A percentile compares a stretch with the other conserved stretches of the same genome.
phyloP scores from a whole-genome alignment of 1,284 basidiomycete species.

The Mycosarcoma mackinlayi region DNA sequence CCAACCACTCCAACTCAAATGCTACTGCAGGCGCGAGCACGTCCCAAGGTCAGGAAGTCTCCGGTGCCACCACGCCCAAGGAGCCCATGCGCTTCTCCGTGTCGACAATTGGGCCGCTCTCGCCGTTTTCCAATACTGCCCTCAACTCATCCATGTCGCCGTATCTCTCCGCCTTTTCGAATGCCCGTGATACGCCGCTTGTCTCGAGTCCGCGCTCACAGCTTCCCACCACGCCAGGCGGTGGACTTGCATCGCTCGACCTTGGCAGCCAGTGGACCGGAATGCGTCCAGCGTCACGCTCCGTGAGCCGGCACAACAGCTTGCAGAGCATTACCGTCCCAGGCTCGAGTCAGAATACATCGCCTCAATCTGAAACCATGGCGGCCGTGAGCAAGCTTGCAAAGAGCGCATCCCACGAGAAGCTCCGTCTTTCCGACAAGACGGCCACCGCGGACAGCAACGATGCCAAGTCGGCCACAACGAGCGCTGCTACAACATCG shows the following conservation, averaged over 20 bases:
- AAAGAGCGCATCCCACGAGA: conserved; percentile 40
- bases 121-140: conserved; percentile 65
- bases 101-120: conserved; percentile 56
- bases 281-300: conserved; percentile 49
- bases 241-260: conserved; percentile 36
- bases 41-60: conserved; percentile 29
- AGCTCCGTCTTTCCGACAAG: conserved; percentile 25
- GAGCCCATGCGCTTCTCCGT: conserved; percentile 63
- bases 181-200: conserved; percentile 64
- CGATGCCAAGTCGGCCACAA: conserved; percentile 8
- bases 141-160: conserved; percentile 64
- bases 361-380: conserved; percentile 36
- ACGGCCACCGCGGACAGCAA: conserved; percentile 3
- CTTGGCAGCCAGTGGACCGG: conserved; percentile 48
- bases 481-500: conserved; percentile 8
- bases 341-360: conserved; percentile 20
- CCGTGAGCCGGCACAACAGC: conserved; percentile 49
- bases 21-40: conserved; percentile 22
- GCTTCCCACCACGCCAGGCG: conserved; percentile 31
- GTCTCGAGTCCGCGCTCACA: conserved; percentile 57
- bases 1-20: conserved; percentile 26
- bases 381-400: conserved; percentile 19
- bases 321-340: conserved; percentile 40
- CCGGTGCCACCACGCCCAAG: conserved; percentile 42
- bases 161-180: conserved; percentile 66